These are phyloP conservation scores for Gossypium anomalum DNA, from an alignment of 345 rosid genomes.

Conservation along the genomic window DNA sequence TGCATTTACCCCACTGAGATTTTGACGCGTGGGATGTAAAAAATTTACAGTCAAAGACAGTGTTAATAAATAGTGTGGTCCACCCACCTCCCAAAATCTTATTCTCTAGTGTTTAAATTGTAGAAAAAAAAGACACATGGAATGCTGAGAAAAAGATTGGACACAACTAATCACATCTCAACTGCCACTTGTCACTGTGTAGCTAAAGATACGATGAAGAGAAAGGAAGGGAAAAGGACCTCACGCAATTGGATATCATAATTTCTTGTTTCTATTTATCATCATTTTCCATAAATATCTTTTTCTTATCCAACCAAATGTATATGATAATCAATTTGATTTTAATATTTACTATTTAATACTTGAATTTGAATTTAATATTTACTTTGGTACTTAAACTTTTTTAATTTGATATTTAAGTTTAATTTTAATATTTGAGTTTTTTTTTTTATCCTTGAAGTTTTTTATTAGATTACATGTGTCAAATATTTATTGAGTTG, in stretches of 20 bases:
- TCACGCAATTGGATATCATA: too few relatives aligned
- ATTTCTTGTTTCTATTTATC: too few relatives aligned
- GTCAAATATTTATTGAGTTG: too few relatives aligned
- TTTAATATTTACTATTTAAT: too few relatives aligned
- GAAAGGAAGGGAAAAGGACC: neutral
- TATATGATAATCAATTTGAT: too few relatives aligned
- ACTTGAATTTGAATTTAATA: rapidly evolving
- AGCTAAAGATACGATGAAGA: neutral
- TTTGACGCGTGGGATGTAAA: neutral
- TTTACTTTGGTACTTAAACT: rapidly evolving
- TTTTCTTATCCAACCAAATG: too few relatives aligned
- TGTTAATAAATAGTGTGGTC: neutral
- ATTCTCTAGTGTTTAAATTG: neutral
- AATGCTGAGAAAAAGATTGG: neutral
- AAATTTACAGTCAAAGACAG: neutral
- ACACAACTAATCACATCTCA: neutral
- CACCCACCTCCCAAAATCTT: neutral
- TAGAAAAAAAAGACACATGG: neutral
- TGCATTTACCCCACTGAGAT: neutral
- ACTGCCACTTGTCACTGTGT: neutral
- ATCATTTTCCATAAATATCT: too few relatives aligned
- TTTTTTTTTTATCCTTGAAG: too few relatives aligned
- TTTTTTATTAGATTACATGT: too few relatives aligned
- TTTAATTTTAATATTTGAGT: too few relatives aligned
- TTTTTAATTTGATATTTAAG: rapidly evolving